Percentiles rank a stretch among this genome's conserved stretches.
These are phyloP conservation scores for Naganishia randhawae DNA, from an alignment of 768 basidiomycete species.

Conservation along the genomic window DNA sequence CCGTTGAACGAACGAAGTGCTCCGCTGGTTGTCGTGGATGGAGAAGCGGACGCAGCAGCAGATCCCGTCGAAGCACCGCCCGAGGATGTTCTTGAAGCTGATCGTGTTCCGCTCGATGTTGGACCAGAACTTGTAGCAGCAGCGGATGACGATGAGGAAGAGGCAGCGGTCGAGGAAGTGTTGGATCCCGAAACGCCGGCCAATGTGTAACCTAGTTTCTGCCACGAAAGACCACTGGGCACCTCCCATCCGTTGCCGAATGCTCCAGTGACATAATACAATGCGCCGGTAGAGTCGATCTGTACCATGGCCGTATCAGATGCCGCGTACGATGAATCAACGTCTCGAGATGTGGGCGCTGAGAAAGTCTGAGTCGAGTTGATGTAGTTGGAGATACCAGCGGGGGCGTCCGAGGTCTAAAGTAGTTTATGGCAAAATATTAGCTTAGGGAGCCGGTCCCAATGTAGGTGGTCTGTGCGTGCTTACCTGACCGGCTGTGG, in stretches of 20 bases:
- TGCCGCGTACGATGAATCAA: slow-evolving; percentile 45
- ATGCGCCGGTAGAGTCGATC: slow-evolving; percentile 42
- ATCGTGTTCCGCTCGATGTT: slow-evolving; percentile 17
- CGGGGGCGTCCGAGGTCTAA: slow-evolving; percentile 37
- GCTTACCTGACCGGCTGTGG: slow-evolving; percentile 20
- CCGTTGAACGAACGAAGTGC: background rate
- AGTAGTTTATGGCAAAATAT: background rate
- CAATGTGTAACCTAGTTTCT: slow-evolving; percentile 46
- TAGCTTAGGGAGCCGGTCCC: background rate
- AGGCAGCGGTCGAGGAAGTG: slow-evolving; percentile 22
- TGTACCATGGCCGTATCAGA: slow-evolving; percentile 45
- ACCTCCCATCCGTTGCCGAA: slow-evolving; percentile 43
- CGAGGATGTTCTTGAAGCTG: slow-evolving; percentile 10
- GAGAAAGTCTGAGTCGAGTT: slow-evolving; percentile 51
- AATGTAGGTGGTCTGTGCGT: background rate
- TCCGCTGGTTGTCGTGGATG: background rate
- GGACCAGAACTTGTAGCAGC: background rate
- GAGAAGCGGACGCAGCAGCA: background rate
- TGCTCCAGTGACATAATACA: slow-evolving; percentile 46
- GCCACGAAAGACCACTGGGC: slow-evolving; percentile 41
- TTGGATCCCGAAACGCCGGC: slow-evolving; percentile 33
- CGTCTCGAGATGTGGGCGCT: slow-evolving; percentile 45
- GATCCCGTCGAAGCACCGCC: slow-evolving; percentile 1
- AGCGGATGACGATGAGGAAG: slow-evolving; percentile 19
- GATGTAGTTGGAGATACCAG: slow-evolving; percentile 42